These are phyloP conservation scores for Russula sp. DNA, from an alignment of 768 basidiomycete species.

Conservation along the genomic window DNA sequence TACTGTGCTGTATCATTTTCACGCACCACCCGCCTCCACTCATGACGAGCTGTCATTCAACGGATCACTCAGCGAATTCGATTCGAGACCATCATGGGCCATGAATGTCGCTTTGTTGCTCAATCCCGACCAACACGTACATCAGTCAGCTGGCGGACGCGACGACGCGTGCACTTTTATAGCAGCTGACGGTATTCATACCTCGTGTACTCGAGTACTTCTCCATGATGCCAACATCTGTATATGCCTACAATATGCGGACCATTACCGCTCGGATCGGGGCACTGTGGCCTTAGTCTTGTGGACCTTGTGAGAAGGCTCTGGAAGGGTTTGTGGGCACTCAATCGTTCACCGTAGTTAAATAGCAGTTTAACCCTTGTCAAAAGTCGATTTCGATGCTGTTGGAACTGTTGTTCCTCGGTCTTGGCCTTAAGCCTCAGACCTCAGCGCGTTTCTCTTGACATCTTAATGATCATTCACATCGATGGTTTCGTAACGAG, in stretches of 20 bases:
- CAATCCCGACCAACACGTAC: constrained; percentile 6
- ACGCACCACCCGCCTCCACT: neutral
- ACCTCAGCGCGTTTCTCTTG: neutral
- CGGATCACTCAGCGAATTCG: neutral
- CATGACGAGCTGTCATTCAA: neutral
- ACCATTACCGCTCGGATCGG: neutral
- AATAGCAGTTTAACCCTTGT: neutral
- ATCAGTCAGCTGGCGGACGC: neutral
- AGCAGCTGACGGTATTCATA: no score
- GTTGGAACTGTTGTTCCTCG: neutral
- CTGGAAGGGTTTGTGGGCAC: no score
- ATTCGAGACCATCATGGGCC: neutral
- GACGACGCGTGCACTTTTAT: neutral
- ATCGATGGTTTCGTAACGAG: no score
- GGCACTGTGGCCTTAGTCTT: neutral
- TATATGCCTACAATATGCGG: neutral
- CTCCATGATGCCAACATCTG: neutral
- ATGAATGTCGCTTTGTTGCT: neutral
- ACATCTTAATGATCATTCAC: neutral
- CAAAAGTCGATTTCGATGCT: neutral
- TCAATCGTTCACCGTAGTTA: no score
- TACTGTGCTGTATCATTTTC: no score
- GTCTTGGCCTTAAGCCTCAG: no score
- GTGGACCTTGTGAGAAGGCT: no score
- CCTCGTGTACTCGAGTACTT: no score